These are phyloP conservation scores for Diplosphaera chodatii DNA, from an alignment of 139 green algal species.

Conservation along the genomic window DNA sequence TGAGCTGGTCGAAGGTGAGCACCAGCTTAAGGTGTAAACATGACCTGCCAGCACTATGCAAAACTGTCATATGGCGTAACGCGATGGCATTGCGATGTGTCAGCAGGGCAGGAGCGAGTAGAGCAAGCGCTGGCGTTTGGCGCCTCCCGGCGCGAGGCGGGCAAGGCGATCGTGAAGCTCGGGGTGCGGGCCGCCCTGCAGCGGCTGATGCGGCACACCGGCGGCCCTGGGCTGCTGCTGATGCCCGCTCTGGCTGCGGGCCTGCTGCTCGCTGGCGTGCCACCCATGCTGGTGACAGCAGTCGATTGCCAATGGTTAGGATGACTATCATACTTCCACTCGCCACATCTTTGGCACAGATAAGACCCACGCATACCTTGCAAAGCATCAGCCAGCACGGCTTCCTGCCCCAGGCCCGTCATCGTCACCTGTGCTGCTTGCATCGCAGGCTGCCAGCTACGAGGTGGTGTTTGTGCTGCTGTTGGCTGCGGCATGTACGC, in stretches of 20 bases:
- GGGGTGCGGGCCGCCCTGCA: not conserved
- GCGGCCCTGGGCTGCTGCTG: not conserved
- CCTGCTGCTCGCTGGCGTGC: not conserved
- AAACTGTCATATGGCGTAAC: too few relatives aligned
- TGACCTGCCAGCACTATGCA: too few relatives aligned
- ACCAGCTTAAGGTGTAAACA: too few relatives aligned
- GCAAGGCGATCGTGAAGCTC: not conserved
- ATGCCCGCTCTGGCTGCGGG: not conserved
- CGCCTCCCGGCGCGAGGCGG: not conserved
- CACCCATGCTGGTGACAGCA: not conserved
- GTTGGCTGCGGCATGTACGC: not conserved
- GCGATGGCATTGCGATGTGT: not conserved
- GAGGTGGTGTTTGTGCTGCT: constrained; percentile 7
- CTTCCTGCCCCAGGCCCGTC: too few relatives aligned
- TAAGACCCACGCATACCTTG: too few relatives aligned
- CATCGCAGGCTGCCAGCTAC: constrained; percentile 15
- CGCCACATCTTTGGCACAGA: too few relatives aligned
- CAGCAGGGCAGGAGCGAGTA: not conserved
- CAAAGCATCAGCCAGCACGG: too few relatives aligned
- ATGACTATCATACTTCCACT: too few relatives aligned
- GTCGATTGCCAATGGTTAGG: too few relatives aligned
- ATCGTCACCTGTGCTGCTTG: too few relatives aligned
- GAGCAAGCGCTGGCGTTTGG: not conserved
- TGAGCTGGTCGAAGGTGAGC: not conserved
- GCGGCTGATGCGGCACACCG: not conserved